A percentile compares a stretch with the other conserved stretches of the same genome.
These are phyloP conservation scores for Nemania bipapillata DNA, from an alignment of 2,329 filamentous ascomycete genomes.

Conservation along the genomic window DNA sequence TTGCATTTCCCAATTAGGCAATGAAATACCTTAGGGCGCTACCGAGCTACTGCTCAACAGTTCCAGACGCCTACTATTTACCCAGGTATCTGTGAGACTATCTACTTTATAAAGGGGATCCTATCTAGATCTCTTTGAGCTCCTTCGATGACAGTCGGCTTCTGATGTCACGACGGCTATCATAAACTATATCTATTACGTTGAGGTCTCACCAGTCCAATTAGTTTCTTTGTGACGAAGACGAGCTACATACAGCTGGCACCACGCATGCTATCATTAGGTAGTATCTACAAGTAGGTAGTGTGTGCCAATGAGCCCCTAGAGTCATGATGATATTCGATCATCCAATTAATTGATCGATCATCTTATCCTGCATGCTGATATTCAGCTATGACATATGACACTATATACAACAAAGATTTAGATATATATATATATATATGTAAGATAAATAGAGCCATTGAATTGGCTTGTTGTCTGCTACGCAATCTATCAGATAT, in stretches of 20 bases:
- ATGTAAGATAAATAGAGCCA: background rate
- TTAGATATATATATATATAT: slow-evolving; percentile 7
- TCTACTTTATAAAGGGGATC: no score
- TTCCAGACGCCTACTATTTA: no score
- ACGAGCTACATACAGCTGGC: background rate
- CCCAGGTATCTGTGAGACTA: no score
- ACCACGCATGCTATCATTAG: background rate
- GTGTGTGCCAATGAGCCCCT: background rate
- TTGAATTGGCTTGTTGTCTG: background rate
- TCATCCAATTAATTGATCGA: background rate
- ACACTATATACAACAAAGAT: background rate
- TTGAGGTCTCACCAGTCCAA: background rate
- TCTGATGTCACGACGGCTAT: slow-evolving; percentile 45
- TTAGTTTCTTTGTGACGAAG: slow-evolving; percentile 4
- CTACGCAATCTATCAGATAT: background rate
- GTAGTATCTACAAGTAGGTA: background rate
- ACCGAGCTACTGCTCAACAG: background rate
- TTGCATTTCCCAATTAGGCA: slow-evolving; percentile 38
- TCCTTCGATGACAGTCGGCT: slow-evolving; percentile 31
- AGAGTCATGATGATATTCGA: slow-evolving; percentile 21
- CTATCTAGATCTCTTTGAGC: slow-evolving; percentile 26
- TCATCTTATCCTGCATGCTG: background rate
- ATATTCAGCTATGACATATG: slow-evolving; percentile 28
- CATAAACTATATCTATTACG: background rate
- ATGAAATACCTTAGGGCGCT: slow-evolving; percentile 24